These are phyloP conservation scores for Paecilomyces niveus DNA, from an alignment of 2,329 filamentous ascomycete species.

Conservation along the genomic window DNA sequence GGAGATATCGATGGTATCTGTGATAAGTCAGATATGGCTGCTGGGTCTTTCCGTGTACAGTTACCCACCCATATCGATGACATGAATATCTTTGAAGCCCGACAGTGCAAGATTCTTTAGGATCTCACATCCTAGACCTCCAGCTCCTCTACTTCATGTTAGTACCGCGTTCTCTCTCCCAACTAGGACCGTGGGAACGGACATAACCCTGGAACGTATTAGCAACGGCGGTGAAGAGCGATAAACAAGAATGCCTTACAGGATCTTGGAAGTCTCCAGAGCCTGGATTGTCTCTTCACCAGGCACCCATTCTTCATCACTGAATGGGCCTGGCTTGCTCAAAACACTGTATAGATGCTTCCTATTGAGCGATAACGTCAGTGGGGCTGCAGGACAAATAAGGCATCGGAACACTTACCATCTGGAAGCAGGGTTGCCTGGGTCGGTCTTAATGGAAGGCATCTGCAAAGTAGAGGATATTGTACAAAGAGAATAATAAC, in stretches of 20 bases:
- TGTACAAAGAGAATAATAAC: background rate
- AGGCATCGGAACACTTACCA: constrained; percentile 15
- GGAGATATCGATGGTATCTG: constrained; percentile 96
- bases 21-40: constrained; percentile 9
- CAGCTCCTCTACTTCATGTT: constrained; percentile 64
- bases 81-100: constrained; percentile 93
- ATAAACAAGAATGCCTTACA: constrained; percentile 48
- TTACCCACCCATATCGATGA: constrained; percentile 90
- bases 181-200: constrained; percentile 20
- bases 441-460: background rate
- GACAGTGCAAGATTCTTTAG: constrained; percentile 93
- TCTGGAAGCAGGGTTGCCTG: constrained; percentile 7
- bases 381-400: constrained; percentile 5
- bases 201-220: constrained; percentile 44
- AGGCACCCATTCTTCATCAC: constrained; percentile 55
- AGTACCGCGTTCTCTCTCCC: constrained; percentile 13
- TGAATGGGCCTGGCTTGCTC: constrained; percentile 70
- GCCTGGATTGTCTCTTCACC: constrained; percentile 47
- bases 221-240: constrained; percentile 11
- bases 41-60: background rate
- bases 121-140: constrained; percentile 91
- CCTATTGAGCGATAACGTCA: constrained; percentile 44
- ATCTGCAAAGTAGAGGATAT: background rate
- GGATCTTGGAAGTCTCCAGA: constrained; percentile 64
- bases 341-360: constrained; percentile 77